Evolutionary conservation across 2,329 filamentous ascomycete species (phyloP), one percentile per base, ranked within the genome.

Genomic region (Fusarium albidum): DNA sequence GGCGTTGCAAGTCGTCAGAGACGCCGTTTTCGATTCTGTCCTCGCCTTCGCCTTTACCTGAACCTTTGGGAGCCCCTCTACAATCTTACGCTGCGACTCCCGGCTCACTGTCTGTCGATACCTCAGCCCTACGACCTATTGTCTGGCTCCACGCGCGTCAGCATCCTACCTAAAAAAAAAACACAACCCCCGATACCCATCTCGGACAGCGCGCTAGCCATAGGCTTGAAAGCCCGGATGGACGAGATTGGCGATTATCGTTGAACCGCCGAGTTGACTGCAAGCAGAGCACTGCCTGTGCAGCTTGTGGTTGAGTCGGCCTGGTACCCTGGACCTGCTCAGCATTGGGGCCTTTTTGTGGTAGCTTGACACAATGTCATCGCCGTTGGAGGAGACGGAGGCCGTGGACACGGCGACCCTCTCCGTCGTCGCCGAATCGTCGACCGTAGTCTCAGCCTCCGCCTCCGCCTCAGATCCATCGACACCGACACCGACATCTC

Each of bases 231-330:
- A 55, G 53, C 45, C 43, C 50, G 57, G 40, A 67, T 68, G 65
- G 65, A 68, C 42, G 45, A 57, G 31, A 55, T 42, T 62, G 35
- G 51, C 56, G 54, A 55, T 51, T 38, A 33, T 52, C 38, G 54
- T 50, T 57, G 45, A 59, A 52, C 42, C 55, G 61, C 55, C 64
- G 57, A 57, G 52, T 57, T 60, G 57, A 56, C 60, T 57, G 58
- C 64, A 64, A 49, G 52, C 49, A 47, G 39, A 50, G 54, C 47
- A 55, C 52, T 47, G 14, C 44, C 29, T 45, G 46, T 58, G 52
- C 61, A 41, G 51, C 49, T 52, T 52, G 61, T 63, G 52, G 59
- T 59, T 40, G 46, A 49, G 32, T 50, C 55, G 55, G 54, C 43
- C 57, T 52, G 50, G 50, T 40, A 51, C 35, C 28, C 43, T 26